A percentile compares a stretch with the other conserved stretches of the same genome.
These are phyloP conservation scores for Chaetomium fimeti DNA, from an alignment of 495 filamentous ascomycete genomes.

Conservation along the genomic window DNA sequence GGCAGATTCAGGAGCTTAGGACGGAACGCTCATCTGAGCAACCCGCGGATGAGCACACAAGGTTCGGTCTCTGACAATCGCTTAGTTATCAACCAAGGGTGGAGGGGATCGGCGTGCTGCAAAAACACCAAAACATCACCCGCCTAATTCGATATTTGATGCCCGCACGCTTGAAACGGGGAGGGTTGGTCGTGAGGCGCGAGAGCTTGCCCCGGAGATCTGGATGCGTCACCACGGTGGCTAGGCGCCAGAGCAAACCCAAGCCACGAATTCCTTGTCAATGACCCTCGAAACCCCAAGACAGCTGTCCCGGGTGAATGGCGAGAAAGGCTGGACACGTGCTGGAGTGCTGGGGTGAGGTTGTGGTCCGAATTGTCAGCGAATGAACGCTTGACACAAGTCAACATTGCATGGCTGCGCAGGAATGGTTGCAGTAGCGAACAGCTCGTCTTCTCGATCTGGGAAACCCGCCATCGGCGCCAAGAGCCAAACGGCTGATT, in stretches of 20 bases:
- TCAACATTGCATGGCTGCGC: constrained; percentile 27
- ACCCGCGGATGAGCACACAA: constrained; percentile 4
- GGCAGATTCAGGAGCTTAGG: background rate
- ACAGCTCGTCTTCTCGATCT: constrained; percentile 23
- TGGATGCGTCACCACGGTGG: background rate
- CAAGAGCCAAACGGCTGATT: constrained; percentile 14
- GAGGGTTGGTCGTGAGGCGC: too few species aligned
- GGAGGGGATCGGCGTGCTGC: background rate
- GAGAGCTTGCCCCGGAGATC: background rate
- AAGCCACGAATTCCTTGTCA: background rate
- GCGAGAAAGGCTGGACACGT: constrained; percentile 19
- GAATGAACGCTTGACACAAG: constrained; percentile 41
- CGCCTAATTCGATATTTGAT: background rate
- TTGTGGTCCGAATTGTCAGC: constrained; percentile 28
- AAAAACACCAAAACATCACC: background rate
- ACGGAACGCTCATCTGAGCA: constrained; percentile 2
- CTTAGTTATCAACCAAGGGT: background rate
- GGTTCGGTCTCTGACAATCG: background rate
- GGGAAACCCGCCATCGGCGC: constrained; percentile 25
- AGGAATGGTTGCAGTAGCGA: constrained; percentile 28
- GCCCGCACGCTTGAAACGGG: too few species aligned
- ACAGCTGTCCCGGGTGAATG: constrained; percentile 12
- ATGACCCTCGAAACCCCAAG: background rate
- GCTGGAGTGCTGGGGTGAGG: constrained; percentile 20
- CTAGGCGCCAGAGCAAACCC: background rate